These are phyloP conservation scores for Gaertneriomyces semiglobifer DNA, from an alignment of 192 early-diverging fungal species.

Conservation along the genomic window DNA sequence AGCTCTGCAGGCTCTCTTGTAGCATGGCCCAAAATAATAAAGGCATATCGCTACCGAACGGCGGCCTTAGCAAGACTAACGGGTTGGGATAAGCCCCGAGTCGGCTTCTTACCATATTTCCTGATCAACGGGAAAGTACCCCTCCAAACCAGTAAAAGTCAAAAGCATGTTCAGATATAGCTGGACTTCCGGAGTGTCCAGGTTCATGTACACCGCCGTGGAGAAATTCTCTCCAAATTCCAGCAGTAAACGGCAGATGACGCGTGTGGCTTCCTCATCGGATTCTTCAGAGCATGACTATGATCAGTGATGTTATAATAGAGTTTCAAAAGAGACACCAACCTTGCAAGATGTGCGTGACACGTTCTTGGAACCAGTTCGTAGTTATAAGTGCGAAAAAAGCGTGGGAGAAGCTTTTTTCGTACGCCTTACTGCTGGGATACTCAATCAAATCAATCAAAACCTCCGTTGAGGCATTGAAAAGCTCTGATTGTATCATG, in stretches of 20 bases:
- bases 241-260: slow-evolving; percentile 33
- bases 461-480: slow-evolving; percentile 32
- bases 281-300: slow-evolving; percentile 15
- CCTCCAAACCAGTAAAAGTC: slow-evolving; percentile 36
- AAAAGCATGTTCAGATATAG: slow-evolving; percentile 40
- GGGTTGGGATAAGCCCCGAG: too few relatives aligned
- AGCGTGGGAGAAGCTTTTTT: slow-evolving; percentile 24
- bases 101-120: slow-evolving; percentile 35
- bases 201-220: slow-evolving; percentile 21
- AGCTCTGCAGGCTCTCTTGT: slow-evolving; percentile 17
- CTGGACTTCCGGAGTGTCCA: slow-evolving; percentile 18
- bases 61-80: too few relatives aligned
- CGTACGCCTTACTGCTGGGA: slow-evolving; percentile 25
- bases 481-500: slow-evolving; percentile 26
- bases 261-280: slow-evolving; percentile 29
- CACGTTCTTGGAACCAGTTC: slow-evolving; percentile 32
- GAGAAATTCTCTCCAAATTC: slow-evolving; percentile 41
- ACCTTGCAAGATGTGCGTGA: slow-evolving; percentile 36
- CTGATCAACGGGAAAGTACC: slow-evolving; percentile 42
- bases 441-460: slow-evolving; percentile 38
- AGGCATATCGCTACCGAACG: slow-evolving; percentile 13
- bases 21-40: slow-evolving; percentile 24
- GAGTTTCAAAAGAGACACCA: background rate
- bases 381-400: slow-evolving; percentile 26
- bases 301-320: too few relatives aligned